These are phyloP conservation scores for Simmondsia chinensis DNA, from an alignment of 148 eudicot species.

Conservation along the genomic window DNA sequence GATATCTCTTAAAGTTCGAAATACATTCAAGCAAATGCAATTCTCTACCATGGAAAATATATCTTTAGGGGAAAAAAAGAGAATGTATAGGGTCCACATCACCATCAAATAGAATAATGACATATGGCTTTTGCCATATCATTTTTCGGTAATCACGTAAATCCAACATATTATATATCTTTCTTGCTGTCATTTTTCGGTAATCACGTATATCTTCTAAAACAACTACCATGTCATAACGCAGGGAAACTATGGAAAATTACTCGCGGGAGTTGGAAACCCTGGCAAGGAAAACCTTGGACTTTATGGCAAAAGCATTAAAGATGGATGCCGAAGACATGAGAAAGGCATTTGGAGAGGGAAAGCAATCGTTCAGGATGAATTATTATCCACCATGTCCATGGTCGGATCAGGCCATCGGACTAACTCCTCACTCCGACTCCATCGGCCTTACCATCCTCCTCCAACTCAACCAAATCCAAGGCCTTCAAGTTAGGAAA, in stretches of 20 bases:
- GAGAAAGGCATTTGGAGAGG: constrained; percentile 6
- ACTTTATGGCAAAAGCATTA: constrained; percentile 16
- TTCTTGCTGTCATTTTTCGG: too few relatives aligned
- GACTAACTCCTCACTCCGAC: constrained; percentile 26
- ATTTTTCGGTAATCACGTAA: too few relatives aligned
- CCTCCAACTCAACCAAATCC: constrained; percentile 14
- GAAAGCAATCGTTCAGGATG: constrained; percentile 12
- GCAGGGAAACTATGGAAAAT: constrained; percentile 18
- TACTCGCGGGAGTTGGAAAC: constrained; percentile 9
- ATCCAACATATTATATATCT: too few relatives aligned
- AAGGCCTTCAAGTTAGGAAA: constrained; percentile 22
- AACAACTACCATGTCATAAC: too few relatives aligned
- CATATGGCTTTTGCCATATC: too few relatives aligned
- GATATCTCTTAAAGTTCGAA: too few relatives aligned
- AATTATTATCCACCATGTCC: constrained; percentile 29
- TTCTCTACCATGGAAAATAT: too few relatives aligned
- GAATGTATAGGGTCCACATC: too few relatives aligned
- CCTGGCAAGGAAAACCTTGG: constrained; percentile 6
- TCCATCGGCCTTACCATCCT: constrained; percentile 18
- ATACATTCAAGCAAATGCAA: too few relatives aligned
- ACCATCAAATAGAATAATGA: too few relatives aligned
- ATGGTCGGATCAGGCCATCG: constrained; percentile 16
- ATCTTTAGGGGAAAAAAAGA: too few relatives aligned
- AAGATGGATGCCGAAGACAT: constrained; percentile 2
- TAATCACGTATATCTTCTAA: too few relatives aligned